phyloP scores from a whole-genome alignment of 1,284 basidiomycete species.

The Lignosus rhinocerotis region DNA sequence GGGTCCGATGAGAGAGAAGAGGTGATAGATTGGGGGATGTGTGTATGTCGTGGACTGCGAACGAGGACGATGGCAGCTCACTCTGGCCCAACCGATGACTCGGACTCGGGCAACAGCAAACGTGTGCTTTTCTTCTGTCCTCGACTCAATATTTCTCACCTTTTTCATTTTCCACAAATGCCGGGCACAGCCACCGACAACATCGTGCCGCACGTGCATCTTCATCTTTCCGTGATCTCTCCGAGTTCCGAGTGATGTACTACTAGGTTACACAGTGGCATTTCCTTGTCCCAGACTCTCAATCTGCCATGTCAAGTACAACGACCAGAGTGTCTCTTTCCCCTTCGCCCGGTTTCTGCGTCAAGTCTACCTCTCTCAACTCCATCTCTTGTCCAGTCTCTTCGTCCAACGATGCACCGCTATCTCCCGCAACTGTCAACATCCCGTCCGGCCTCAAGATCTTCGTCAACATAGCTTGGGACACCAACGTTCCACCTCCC shows the following conservation, averaged over 20 bases:
- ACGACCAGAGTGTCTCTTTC: constrained; percentile 42
- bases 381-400: constrained; percentile 35
- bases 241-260: background rate
- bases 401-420: constrained; percentile 25
- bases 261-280: background rate
- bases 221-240: too few species aligned
- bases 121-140: background rate
- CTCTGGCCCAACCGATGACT: background rate
- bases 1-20: background rate
- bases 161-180: background rate
- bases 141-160: background rate
- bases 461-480: constrained; percentile 75
- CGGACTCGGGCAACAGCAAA: background rate
- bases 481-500: constrained; percentile 63
- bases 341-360: constrained; percentile 60
- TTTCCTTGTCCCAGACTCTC: background rate
- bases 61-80: constrained; percentile 2
- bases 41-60: constrained; percentile 1
- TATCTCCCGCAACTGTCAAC: constrained; percentile 31
- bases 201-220: background rate
- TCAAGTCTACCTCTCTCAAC: constrained; percentile 51
- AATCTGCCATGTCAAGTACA: constrained; percentile 4
- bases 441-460: constrained; percentile 57
- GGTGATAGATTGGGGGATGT: background rate
- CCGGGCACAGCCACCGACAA: background rate